These are phyloP conservation scores for Leptographium lundbergii DNA, from an alignment of 2,329 filamentous ascomycete genomes.

Conservation along the genomic window DNA sequence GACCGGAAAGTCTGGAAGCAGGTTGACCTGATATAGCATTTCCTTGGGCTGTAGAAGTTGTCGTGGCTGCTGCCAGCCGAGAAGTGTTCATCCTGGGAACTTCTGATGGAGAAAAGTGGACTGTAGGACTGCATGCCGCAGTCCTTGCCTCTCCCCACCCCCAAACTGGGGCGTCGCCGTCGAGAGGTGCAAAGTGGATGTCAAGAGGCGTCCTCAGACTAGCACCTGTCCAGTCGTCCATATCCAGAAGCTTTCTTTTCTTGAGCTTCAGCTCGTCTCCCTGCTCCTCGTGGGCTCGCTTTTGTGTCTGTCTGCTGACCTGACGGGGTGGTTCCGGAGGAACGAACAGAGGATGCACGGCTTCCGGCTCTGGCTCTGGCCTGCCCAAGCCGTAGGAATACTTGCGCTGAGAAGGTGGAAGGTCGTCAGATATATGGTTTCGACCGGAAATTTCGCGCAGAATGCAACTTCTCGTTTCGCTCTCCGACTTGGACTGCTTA, in stretches of 20 bases:
- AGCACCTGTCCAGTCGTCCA: constrained; percentile 12
- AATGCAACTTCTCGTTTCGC: not conserved
- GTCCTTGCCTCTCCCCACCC: constrained; percentile 3
- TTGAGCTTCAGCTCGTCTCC: not conserved
- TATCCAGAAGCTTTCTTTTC: constrained; percentile 2
- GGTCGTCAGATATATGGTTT: not conserved
- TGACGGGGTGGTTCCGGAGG: not conserved
- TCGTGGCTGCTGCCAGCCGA: not conserved
- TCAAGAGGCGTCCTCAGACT: constrained; percentile 3
- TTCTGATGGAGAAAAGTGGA: not conserved
- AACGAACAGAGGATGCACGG: not conserved
- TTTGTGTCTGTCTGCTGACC: not conserved
- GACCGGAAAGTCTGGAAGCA: not conserved
- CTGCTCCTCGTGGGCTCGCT: not conserved
- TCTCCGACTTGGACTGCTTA: not conserved
- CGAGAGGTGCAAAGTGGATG: constrained; percentile 3
- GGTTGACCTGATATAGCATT: not conserved
- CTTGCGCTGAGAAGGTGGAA: not conserved
- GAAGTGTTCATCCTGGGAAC: not conserved
- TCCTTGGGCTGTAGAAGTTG: not conserved
- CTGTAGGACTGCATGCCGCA: not conserved
- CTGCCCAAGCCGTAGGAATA: not conserved
- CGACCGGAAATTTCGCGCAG: no score
- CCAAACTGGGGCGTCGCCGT: constrained; percentile 5
- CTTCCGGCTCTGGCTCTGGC: not conserved